Base-by-base conservation (phyloP, 495 filamentous ascomycete genomes). In the Podospora pseudoanserina region DNA sequence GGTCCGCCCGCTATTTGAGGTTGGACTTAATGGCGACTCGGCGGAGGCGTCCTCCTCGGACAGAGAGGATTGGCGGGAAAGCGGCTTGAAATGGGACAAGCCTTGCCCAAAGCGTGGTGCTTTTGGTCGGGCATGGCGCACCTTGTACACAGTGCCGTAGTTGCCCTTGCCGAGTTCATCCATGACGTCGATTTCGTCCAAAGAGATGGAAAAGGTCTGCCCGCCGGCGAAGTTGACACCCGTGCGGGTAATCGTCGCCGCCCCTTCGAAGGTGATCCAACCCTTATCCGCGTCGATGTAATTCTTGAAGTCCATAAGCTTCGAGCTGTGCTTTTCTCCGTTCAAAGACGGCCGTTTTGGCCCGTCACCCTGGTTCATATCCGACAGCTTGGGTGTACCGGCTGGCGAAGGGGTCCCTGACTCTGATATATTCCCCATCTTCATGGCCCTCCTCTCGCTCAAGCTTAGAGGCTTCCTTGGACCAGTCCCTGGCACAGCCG, bases 81-180 rank as follows among this genome's bases (percentile, higher is more conserved):
- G 65, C 3, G 76, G 60, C 65, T 80, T 82, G 67, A 90, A 90
- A 28, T 87, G 86, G 54, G 86, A 82, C 62, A 97, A 79, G 11
- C 94, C 93, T 68, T 89, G 84, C 0, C 93, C 93, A 55, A 92
- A 91, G 72, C 89, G 89, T 11, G 93, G 90, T 63, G 92, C 85
- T 59, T 86, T 84, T 30, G 92, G 92, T 64, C 91, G 86, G 64
- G 89, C 88, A 80, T 98, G 95, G 67, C 92, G 86, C 59, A 97
- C 95, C 76, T 94, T 97, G 85, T 96, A 97, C 11, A 99, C 95
- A 0, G 94, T 98, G 23, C 95, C 95, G 72, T 99, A 99, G 73
- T 99, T 99, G 20, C 95, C 95, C 79, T 98, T 99, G 54, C 95
- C 95, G 16, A 99, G 80, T 80, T 99, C 95, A 66, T 97, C 96